Evolutionary conservation across 179 eudicot genomes (phyloP), one percentile per base, ranked within the genome.

Genomic region (Heliamphora pulchella): DNA sequence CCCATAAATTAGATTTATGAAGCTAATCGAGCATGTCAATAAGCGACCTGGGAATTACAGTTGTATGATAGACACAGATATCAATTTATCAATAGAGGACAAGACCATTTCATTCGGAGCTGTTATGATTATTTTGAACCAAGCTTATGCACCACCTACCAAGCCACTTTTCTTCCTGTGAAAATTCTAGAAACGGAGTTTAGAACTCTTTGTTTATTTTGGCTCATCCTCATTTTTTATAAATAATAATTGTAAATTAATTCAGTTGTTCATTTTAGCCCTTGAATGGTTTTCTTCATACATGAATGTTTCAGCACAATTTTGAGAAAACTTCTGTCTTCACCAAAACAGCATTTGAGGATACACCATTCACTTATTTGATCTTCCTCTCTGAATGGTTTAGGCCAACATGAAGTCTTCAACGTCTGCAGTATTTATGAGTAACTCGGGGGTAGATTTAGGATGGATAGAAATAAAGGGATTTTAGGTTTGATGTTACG

Each of bases 11-110:
- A 15, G 22, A 9, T 72, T 22, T 31, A 55, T 14, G 20, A 55
- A 74, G 61, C 8, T 39, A 50, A 31, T 31, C 31, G 31, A 31
- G 31, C 31, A 51, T 51, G 44, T 39, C 22, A 18, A 51, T 72
- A 9, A 17, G 59, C 10, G 1, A 17, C 31, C 22, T 7, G 51
- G 11, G 66, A 44, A 57, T 75, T 82, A 83, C 46, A 9, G 90
- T 5, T 57, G 78, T 11, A 31, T 31, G 31, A 31, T 31, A 31
- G 31, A 31, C 31, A 31, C 31, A 31, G 31, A 31, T 31, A 31
- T 43, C 69, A 76, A n/a, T 61, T 8, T 59, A 59, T 62, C 55
- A 10, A 2, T 6, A 20, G 1, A 8, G 48, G 1, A 18, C 17
- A 22, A 11, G 70, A 62, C 79, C 31, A 31, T 31, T 31, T 31